Evolutionary conservation across 2,329 filamentous ascomycete genomes (phyloP).

Genomic region (Aspergillus sp.): DNA sequence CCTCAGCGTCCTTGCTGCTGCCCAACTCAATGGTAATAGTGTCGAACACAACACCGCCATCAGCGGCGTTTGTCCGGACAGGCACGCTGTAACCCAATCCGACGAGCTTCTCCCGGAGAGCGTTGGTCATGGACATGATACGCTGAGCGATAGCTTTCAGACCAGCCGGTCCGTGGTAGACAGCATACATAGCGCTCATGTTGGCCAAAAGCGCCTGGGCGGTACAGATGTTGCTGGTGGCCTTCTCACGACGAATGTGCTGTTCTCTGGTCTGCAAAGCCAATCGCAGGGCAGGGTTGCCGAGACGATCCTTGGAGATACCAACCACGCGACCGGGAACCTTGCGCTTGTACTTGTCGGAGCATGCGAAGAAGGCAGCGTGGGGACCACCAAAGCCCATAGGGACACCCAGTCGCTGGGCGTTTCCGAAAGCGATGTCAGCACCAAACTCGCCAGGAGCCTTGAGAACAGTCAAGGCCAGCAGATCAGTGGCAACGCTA

Average conservation of each 20-base stretch:
- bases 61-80: conserved; percentile 49
- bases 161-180: conserved; percentile 85
- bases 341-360: conserved; percentile 87
- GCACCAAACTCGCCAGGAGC: conserved; percentile 92
- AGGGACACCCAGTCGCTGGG: conserved; percentile 86
- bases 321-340: conserved; percentile 87
- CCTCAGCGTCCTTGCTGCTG: conserved; percentile 44
- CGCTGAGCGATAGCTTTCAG: conserved; percentile 76
- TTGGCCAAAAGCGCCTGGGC: conserved; percentile 90
- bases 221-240: conserved; percentile 95
- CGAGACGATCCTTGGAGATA: conserved; percentile 82
- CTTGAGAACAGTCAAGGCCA: conserved; percentile 78
- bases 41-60: conserved; percentile 64
- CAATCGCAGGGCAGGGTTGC: conserved; percentile 71
- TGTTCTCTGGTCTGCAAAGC: conserved; percentile 91
- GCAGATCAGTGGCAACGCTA: conserved; percentile 80
- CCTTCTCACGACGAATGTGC: conserved; percentile 93
- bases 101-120: conserved; percentile 59
- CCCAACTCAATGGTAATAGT: conserved; percentile 64
- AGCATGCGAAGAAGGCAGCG: conserved; percentile 89
- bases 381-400: conserved; percentile 93
- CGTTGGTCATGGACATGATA: conserved; percentile 63
- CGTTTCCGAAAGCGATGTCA: conserved; percentile 88
- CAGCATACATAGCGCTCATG: conserved; percentile 89
- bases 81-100: conserved; percentile 58